Conservation (phyloP, 2,329 filamentous ascomycete genomes). For the Gremmenia infestans region DNA sequence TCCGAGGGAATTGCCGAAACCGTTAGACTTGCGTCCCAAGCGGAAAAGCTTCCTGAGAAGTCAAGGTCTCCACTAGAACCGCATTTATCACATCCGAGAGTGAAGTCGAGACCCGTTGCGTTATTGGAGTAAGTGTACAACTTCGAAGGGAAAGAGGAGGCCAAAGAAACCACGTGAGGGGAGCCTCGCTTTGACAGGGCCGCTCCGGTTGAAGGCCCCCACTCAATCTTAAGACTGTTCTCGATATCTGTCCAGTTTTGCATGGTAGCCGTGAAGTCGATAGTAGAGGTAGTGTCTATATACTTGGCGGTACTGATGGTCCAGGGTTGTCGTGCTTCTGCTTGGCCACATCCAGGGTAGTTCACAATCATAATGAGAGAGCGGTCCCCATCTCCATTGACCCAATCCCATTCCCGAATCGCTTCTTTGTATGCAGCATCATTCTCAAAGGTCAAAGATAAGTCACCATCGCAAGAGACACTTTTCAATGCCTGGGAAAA, state of each 20-base stretch:
- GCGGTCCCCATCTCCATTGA: conserved; percentile 1
- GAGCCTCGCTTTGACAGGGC: background rate
- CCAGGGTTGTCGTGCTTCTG: conserved; percentile 5
- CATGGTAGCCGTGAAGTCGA: conserved; percentile 4
- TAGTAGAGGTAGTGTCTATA: background rate
- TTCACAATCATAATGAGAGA: conserved; percentile 12
- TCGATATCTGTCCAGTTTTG: conserved; percentile 4
- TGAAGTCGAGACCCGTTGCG: background rate
- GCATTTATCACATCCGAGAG: conserved; percentile 5
- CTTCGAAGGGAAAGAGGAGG: background rate
- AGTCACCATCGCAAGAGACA: conserved; percentile 1
- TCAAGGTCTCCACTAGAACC: background rate
- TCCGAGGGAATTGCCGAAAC: background rate
- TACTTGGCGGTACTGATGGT: background rate
- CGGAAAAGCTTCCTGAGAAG: conserved; percentile 1
- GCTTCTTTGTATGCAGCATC: conserved; percentile 1
- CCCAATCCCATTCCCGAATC: conserved; percentile 6
- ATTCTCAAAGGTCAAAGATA: conserved; percentile 5
- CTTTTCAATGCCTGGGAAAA: conserved; percentile 1
- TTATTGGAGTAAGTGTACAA: background rate
- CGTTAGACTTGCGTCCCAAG: background rate
- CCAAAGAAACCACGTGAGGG: background rate
- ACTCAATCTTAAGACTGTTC: conserved; percentile 1
- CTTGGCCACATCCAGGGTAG: background rate
- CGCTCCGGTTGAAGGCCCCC: background rate